These are phyloP conservation scores for Notholithocarpus densiflorus DNA, from an alignment of 306 rosid genomes.

Conservation along the genomic window DNA sequence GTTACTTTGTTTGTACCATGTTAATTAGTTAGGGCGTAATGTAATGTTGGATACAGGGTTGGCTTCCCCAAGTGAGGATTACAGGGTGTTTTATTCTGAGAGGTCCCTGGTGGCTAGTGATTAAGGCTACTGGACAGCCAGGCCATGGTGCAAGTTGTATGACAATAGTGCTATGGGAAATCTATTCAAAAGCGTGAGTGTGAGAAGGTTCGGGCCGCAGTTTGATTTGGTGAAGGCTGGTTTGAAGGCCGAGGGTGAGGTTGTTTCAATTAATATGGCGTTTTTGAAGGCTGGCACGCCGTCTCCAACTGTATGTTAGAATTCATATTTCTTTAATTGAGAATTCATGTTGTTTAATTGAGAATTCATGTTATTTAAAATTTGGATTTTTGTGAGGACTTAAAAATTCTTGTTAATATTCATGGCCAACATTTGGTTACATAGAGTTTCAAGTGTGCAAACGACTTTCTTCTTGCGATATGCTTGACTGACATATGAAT, in stretches of 20 bases:
- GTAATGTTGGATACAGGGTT: constrained; percentile 36
- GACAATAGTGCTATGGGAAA: constrained; percentile 92
- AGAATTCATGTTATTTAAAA: neutral
- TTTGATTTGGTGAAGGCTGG: constrained; percentile 82
- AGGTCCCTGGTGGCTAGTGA: constrained; percentile 84
- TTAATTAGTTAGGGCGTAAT: too few species aligned
- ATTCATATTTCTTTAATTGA: neutral
- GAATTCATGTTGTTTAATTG: neutral
- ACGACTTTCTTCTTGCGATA: neutral
- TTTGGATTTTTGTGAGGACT: too few species aligned
- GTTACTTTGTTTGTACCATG: neutral
- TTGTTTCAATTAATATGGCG: constrained; percentile 74
- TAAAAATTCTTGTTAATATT: neutral
- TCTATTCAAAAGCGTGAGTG: constrained; percentile 71
- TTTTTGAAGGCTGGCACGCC: constrained; percentile 90
- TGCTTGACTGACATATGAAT: neutral
- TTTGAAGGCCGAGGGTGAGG: constrained; percentile 77
- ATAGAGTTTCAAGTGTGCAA: neutral
- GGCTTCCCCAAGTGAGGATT: constrained; percentile 62
- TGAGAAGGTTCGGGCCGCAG: constrained; percentile 85
- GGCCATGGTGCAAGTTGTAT: constrained; percentile 96
- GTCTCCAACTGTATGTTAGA: constrained; percentile 70
- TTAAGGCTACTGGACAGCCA: constrained; percentile 83
- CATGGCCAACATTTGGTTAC: neutral
- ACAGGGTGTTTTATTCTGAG: constrained; percentile 75